Base-by-base conservation (phyloP, 106 monocot species). In the Alisma plantagoaquatica region DNA sequence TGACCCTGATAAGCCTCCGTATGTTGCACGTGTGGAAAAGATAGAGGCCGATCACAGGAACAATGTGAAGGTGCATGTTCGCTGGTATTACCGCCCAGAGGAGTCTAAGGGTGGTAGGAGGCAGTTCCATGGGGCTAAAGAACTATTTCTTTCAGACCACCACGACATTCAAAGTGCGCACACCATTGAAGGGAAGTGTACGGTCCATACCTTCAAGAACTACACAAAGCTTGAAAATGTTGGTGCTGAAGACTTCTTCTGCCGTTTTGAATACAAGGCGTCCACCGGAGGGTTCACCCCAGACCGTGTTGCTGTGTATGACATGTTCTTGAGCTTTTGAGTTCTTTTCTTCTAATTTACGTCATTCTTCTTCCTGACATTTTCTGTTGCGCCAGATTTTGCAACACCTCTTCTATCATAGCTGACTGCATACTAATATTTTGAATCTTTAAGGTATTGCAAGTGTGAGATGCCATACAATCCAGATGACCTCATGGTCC, bases 71-170 rank as follows among this genome's bases (percentile, higher is more conserved):
- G 81, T 81, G 22, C 27, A 68, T 43, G 81, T 81, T 4, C 47
- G 80, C 32, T 80, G 80, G 80, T 80, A 75, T 43, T 80, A 80
- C 62, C 80, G 80, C 10, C 80, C 80, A 66, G 53, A 80, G 75
- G 80, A 80, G 65, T 75, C 80, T 2, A 70, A 70, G 29, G 80
- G 80, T 0, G 80, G 80, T 14, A 47, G 80, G 29, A 41, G 80
- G 46, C 74, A 62, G 57, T 80, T 80, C 57, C 80, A 80, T 31
- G 80, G 80, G 17, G 79, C 57, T n/a, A n/a, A n/a, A n/a, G n/a
- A n/a, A n/a, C n/a, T n/a, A n/a, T n/a, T n/a, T n/a, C n/a, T n/a
- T n/a, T n/a, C n/a, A n/a, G n/a, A n/a, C n/a, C n/a, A n/a, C n/a
- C n/a, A n/a, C n/a, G n/a, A n/a, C n/a, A n/a, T n/a, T n/a, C n/a